phyloP scores from a whole-genome alignment of 345 rosid species.

The Lagerstroemia speciosa region DNA sequence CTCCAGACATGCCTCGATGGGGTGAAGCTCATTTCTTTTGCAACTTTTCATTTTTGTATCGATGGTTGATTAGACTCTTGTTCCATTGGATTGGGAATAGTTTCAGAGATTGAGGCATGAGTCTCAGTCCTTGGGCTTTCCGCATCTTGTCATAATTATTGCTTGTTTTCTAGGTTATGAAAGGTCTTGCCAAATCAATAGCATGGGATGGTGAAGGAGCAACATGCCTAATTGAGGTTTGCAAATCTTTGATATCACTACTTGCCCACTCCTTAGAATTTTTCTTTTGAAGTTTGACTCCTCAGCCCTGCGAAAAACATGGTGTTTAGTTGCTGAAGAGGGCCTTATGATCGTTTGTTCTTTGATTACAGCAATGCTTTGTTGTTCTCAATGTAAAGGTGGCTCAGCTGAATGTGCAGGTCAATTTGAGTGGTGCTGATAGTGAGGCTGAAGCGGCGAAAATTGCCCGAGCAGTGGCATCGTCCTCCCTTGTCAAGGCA shows the following conservation, averaged over 20 bases:
- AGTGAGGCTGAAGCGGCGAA: slow-evolving; percentile 75
- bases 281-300: neutral
- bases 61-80: too few species aligned
- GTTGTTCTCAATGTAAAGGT: neutral
- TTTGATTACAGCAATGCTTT: neutral
- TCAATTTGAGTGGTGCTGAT: slow-evolving; percentile 57
- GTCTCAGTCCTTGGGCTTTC: neutral
- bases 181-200: slow-evolving; percentile 94
- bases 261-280: neutral
- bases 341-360: too few species aligned
- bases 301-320: neutral
- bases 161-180: slow-evolving; percentile 63
- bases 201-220: slow-evolving; percentile 99
- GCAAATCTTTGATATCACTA: slow-evolving; percentile 6
- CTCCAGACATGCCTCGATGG: slow-evolving; percentile 94
- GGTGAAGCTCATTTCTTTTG: slow-evolving; percentile 33
- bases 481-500: slow-evolving; percentile 94
- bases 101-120: neutral
- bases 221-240: slow-evolving; percentile 87
- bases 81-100: neutral
- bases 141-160: neutral
- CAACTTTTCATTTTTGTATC: slow-evolving; percentile 1
- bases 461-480: slow-evolving; percentile 85
- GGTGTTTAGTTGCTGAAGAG: neutral
- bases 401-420: slow-evolving; percentile 30